These are phyloP conservation scores for Sporisorium graminicola DNA, from an alignment of 1,284 basidiomycete genomes.

Conservation along the genomic window DNA sequence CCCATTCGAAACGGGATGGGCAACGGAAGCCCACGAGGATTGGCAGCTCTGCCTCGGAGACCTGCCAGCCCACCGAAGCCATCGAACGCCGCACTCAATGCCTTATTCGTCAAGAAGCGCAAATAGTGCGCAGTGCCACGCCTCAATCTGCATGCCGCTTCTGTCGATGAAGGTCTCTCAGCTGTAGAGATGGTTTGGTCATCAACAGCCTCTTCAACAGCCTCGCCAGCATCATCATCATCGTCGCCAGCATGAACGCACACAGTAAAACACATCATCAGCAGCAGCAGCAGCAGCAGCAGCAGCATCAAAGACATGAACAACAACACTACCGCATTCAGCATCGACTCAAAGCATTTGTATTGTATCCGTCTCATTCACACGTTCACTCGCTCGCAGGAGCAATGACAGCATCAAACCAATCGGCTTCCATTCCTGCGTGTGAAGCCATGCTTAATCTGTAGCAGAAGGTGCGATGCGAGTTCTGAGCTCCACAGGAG, in stretches of 20 bases:
- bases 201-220: background rate
- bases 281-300: background rate
- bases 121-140: constrained; percentile 2
- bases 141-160: background rate
- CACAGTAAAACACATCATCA: no score
- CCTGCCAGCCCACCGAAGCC: constrained; percentile 46
- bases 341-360: constrained; percentile 14
- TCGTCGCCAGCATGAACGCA: background rate
- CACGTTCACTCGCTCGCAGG: constrained; percentile 3
- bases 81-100: constrained; percentile 46
- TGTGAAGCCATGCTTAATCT: background rate
- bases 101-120: constrained; percentile 52
- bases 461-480: no score
- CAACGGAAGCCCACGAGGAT: constrained; percentile 25
- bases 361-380: constrained; percentile 13
- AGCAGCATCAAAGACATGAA: background rate
- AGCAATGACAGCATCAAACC: constrained; percentile 5
- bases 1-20: constrained; percentile 8
- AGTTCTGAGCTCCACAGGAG: no score
- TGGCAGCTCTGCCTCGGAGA: constrained; percentile 29
- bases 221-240: background rate
- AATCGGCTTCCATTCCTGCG: background rate
- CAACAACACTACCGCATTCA: constrained; percentile 1
- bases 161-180: background rate
- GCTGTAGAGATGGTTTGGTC: background rate